These are phyloP conservation scores for Candida orba DNA, from an alignment of 805 yeast species.

Conservation along the genomic window DNA sequence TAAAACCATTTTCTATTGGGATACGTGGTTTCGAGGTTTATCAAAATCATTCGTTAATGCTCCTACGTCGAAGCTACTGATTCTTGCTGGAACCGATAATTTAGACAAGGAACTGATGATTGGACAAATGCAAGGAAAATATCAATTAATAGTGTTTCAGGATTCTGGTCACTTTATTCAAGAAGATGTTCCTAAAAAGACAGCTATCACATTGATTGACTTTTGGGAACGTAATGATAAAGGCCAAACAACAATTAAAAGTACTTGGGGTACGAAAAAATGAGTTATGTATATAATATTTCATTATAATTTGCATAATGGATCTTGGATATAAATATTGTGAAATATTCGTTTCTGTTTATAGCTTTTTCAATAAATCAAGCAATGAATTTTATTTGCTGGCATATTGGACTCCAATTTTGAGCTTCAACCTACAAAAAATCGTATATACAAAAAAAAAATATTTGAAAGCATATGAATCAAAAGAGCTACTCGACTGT, in stretches of 20 bases:
- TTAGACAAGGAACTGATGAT: slow-evolving; percentile 80
- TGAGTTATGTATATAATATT: neutral
- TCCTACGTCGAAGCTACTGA: slow-evolving; percentile 58
- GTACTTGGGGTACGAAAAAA: slow-evolving; percentile 31
- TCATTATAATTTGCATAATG: no score
- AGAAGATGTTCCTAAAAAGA: slow-evolving; percentile 74
- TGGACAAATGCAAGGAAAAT: slow-evolving; percentile 98
- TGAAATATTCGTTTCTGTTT: no score
- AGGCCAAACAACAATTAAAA: slow-evolving; percentile 27
- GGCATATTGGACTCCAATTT: no score
- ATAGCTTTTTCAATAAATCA: no score
- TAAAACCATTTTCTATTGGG: slow-evolving; percentile 66
- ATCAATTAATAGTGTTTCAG: slow-evolving; percentile 77
- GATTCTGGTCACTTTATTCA: slow-evolving; percentile 93
- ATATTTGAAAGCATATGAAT: neutral
- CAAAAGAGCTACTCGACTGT: slow-evolving; percentile 35
- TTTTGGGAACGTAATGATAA: slow-evolving; percentile 38
- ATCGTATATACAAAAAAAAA: no score
- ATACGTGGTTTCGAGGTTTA: slow-evolving; percentile 69
- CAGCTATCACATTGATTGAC: slow-evolving; percentile 46
- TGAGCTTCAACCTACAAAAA: no score
- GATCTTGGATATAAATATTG: no score
- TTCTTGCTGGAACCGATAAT: slow-evolving; percentile 84
- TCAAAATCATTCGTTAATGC: slow-evolving; percentile 45
- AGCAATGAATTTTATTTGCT: no score